Evolutionary conservation across 768 basidiomycete species (phyloP), one percentile per base, ranked within the genome.

Genomic region (Cubamyces sp.): DNA sequence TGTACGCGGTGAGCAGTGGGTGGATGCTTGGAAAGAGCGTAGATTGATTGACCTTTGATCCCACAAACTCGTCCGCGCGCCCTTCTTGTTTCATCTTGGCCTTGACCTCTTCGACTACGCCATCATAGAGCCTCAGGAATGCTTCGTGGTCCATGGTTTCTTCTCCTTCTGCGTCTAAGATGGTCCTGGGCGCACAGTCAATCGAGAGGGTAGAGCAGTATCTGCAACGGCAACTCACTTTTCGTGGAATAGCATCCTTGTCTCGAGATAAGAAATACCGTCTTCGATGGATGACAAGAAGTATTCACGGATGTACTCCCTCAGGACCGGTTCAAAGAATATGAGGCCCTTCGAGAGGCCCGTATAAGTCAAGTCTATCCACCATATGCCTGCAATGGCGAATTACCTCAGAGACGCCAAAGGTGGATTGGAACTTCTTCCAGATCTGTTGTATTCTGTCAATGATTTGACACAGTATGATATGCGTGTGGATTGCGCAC

Each of bases 261-360:
- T 78, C 74, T 92, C 91, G 14, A 85, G 72, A 69, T 92, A 92
- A 1, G 79, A 87, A 41, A 92, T 84, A 0, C 89, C 88, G 68
- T 93, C 91, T 34, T 81, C 83, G 16, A 90, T 80, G 1, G 83
- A 86, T 28, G 83, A 77, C 34, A 78, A 70, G 58, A 93, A 76
- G 70, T 90, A 88, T 60, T 85, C 78, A 26, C 82, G 78, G 51
- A 91, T 76, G 69, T 89, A 91, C 58, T 82, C 77, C 18, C 71
- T 67, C 70, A 81, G 89, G 23, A 91, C 75, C 0, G 90, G 89
- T 15, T 76, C 74, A 64, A 82, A 90, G 34, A 72, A 71, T 21
- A 82, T 70, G 7, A 83, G 67, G 16, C 65, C 71, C 81, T 81
- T 9, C 9, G 11, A 34, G 6, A 11, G 9, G 8, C 28, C 6